Evolutionary conservation across 2,329 filamentous ascomycete genomes (phyloP), one percentile per base, ranked within the genome.

Genomic region (Cladosporium sp.): DNA sequence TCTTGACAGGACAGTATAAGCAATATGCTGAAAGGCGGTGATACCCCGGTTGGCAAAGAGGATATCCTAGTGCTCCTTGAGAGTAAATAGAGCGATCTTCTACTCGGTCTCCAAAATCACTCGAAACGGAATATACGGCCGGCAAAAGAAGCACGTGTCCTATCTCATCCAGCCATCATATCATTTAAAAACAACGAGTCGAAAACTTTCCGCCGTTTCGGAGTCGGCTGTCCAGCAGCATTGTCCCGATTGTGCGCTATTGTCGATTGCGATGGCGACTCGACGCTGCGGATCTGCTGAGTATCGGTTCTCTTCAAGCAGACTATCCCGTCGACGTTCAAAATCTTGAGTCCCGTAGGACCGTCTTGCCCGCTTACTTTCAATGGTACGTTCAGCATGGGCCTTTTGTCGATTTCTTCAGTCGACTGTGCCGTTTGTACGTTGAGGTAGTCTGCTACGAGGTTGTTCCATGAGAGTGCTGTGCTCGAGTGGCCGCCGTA

Each of bases 141-240:
- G n/a, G n/a, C 22, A 27, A 9, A 27, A 9, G 9, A 27, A 27
- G 9, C 5, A 27, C 22, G 22, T 27, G 22, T 27, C 13, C 32
- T 15, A 11, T 16, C 32, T 35, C 32, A 35, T 7, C 32, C 32
- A 7, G 32, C 11, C 32, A 35, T 35, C 30, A 57, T 43, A 11
- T 49, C 38, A 36, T 49, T 25, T 6, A 58, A 19, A 19, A 20
- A 38, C 6, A 50, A 18, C n/a, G 40, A 30, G 22, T 32, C 27
- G 35, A 49, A 49, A 38, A 57, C 13, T 25, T 52, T 47, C 32
- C 55, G 53, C 19, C 41, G 43, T 48, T 57, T 39, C 20, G 41
- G 35, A 30, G 7, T 8, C 2, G 45, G 45, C 3, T 9, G 29
- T 4, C 32, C n/a, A n/a, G n/a, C n/a, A n/a, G n/a, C n/a, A n/a